Base-by-base conservation (phyloP, 305 asterid species). In the Fraxinus angustifolia region DNA sequence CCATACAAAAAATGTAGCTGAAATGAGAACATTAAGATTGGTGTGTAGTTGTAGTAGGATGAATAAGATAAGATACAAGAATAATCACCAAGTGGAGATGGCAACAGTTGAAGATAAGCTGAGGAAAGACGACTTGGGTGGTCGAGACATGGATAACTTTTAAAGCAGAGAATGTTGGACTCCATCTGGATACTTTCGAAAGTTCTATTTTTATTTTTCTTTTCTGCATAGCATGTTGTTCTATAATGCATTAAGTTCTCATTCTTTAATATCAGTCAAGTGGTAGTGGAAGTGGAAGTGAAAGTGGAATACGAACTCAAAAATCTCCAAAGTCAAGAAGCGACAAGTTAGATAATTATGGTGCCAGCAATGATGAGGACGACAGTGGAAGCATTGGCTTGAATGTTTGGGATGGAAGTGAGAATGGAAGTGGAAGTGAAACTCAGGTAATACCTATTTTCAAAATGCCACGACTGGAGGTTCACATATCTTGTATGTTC, bases 241-340 rank as follows among this genome's bases (percentile, higher is more conserved):
- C 42, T 30, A 70, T 70, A 30, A 31, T 33, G 75, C 21, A 70
- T 70, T 70, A 12, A 30, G 26, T 16, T 70, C 72, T 70, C 75
- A 76, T 60, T 56, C 72, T 58, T 78, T 78, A 62, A 31, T 70
- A 70, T 70, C 75, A 70, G 75, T 70, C 75, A 70, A 70, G 75
- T 31, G 75, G 75, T 12, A 70, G 75, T 31, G 75, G 75, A n/a
- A 53, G 65, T 70, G 75, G 26, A 23, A 23, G 26, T 23, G 26
- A 70, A 31, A 70, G 75, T 70, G 75, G 75, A 70, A 70, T 70
- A 70, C 42, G 75, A 31, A 31, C 75, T 70, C 75, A 70, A 70
- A 70, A 70, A 31, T 70, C 45, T 30, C 75, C 45, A 2, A 70
- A 31, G 42, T 70, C 75, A 70, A 70, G 16, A 70, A 16, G 75